phyloP scores from a whole-genome alignment of 2,329 filamentous ascomycete genomes.

The Cladosporium oxysporum region DNA sequence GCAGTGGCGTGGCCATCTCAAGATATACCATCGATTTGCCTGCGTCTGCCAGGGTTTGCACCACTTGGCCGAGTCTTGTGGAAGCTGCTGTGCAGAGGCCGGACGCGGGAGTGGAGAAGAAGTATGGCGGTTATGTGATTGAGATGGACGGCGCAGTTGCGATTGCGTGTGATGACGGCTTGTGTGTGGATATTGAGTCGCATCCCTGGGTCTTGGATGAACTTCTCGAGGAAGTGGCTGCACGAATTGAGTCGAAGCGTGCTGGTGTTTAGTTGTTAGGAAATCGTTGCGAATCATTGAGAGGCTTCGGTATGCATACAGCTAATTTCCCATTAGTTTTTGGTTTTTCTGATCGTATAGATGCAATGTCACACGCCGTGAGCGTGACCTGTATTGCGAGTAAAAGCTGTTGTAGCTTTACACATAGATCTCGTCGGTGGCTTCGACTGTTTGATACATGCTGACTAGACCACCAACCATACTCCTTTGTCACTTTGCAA shows the following conservation, averaged over 20 bases:
- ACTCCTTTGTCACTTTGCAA: not conserved
- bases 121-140: conserved; percentile 1
- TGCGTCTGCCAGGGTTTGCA: not conserved
- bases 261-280: not conserved
- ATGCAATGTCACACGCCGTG: not conserved
- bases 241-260: not conserved
- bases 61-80: not conserved
- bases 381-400: not conserved
- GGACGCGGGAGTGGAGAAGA: not conserved
- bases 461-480: not conserved
- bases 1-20: not conserved
- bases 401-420: not conserved
- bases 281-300: not conserved
- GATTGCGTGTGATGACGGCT: conserved; percentile 5
- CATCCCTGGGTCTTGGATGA: not conserved
- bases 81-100: not conserved
- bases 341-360: not conserved
- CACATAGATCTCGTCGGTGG: too few relatives aligned
- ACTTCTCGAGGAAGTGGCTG: conserved; percentile 4
- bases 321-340: not conserved
- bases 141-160: not conserved
- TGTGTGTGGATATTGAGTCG: not conserved
- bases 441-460: not conserved
- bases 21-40: not conserved
- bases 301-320: not conserved